Percentiles rank a stretch among this genome's conserved stretches.
These are phyloP conservation scores for Colletotrichum spinosum DNA, from an alignment of 2,329 filamentous ascomycete species.

Conservation along the genomic window DNA sequence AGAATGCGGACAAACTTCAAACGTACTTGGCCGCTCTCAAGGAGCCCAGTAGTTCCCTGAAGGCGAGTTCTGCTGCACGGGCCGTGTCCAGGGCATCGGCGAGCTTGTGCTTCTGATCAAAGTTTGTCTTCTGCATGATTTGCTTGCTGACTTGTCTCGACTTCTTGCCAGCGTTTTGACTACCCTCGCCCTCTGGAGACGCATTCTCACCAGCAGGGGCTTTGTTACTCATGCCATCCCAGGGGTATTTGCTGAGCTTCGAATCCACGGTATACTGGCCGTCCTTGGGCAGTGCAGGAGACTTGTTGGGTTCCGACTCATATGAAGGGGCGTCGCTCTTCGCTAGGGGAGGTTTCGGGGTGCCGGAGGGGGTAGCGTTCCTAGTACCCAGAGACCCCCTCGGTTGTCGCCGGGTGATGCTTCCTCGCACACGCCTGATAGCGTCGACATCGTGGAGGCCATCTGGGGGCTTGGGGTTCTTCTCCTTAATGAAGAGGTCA, in stretches of 20 bases:
- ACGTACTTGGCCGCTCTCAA: slow-evolving; percentile 85
- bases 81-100: slow-evolving; percentile 82
- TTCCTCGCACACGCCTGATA: slow-evolving; percentile 84
- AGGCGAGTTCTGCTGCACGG: slow-evolving; percentile 83
- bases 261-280: slow-evolving; percentile 57
- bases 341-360: slow-evolving; percentile 55
- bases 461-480: slow-evolving; percentile 89
- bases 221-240: slow-evolving; percentile 81
- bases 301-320: slow-evolving; percentile 50
- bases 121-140: slow-evolving; percentile 67
- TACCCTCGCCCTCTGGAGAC: slow-evolving; percentile 42
- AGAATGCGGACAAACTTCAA: neutral
- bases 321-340: slow-evolving; percentile 39
- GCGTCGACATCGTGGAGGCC: slow-evolving; percentile 91
- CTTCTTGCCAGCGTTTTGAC: slow-evolving; percentile 50
- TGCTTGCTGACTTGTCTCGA: slow-evolving; percentile 62
- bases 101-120: slow-evolving; percentile 72
- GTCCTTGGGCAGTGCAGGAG: slow-evolving; percentile 55
- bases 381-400: slow-evolving; percentile 72
- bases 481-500: slow-evolving; percentile 92
- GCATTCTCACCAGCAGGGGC: slow-evolving; percentile 50
- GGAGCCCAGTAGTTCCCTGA: slow-evolving; percentile 85
- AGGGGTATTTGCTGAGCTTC: slow-evolving; percentile 65
- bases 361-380: slow-evolving; percentile 68
- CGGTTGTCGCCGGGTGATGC: slow-evolving; percentile 88